Conservation (phyloP, 2,329 filamentous ascomycete genomes). For the Colletotrichum agaves region DNA sequence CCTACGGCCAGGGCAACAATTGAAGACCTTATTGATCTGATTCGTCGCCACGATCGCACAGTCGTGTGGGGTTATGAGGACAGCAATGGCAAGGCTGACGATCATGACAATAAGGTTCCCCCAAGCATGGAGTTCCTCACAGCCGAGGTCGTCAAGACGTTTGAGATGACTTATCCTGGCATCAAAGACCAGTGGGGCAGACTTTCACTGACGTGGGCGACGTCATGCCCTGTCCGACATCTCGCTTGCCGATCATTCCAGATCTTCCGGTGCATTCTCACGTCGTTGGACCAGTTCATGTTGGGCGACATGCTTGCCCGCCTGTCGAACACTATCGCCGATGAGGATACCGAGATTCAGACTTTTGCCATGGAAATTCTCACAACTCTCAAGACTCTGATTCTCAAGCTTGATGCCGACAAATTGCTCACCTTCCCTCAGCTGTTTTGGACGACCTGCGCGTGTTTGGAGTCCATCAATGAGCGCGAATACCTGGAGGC, state of each 20-base stretch:
- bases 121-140: constrained; percentile 88
- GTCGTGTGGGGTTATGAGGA: constrained; percentile 97
- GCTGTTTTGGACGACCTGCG: constrained; percentile 97
- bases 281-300: constrained; percentile 91
- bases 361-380: constrained; percentile 98
- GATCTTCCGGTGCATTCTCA: constrained; percentile 93
- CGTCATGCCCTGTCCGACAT: constrained; percentile 94
- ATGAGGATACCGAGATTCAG: constrained; percentile 93
- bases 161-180: constrained; percentile 83
- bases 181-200: constrained; percentile 93
- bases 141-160: constrained; percentile 83
- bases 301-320: constrained; percentile 95
- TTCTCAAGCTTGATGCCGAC: constrained; percentile 81
- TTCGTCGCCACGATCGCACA: constrained; percentile 83
- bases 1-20: constrained; percentile 75
- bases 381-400: constrained; percentile 91
- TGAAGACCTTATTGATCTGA: constrained; percentile 87
- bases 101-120: constrained; percentile 83
- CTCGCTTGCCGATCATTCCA: constrained; percentile 97
- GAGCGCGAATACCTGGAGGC: constrained; percentile 95
- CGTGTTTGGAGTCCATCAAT: constrained; percentile 95
- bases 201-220: constrained; percentile 93
- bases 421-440: constrained; percentile 92
- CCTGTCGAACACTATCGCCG: constrained; percentile 95
- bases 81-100: constrained; percentile 81